Evolutionary conservation across 805 yeast species (phyloP), one percentile per base, ranked within the genome.

Genomic region (Pichia kluyveri): DNA sequence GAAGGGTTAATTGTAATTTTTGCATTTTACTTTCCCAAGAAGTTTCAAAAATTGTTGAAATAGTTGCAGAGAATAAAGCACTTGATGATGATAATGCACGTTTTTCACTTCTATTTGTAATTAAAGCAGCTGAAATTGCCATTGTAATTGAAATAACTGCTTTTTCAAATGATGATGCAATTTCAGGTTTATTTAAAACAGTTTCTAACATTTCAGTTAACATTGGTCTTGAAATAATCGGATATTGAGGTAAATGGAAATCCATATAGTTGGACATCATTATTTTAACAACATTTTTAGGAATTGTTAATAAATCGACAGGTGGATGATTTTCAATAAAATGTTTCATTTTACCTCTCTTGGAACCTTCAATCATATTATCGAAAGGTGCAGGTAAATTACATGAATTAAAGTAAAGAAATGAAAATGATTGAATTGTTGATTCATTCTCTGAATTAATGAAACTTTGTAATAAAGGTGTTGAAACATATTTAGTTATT

Each of bases 121-220:
- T 28, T 27, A 49, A 43, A 5, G 54, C 54, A 9, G 54, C 54
- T 8, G 54, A 51, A 5, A 51, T 51, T 8, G 54, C 54, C 40
- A 51, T 18, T 9, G 44, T 50, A 5, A 51, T 42, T 9, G 54
- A 50, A 3, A 47, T 30, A 34, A 50, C 44, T 2, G 54, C 51
- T 28, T 41, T 43, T 10, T 51, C 54, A 40, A 41, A 44, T 2
- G 45, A 30, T 11, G 42, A 6, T 8, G 45, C 40, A 3, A 5
- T 11, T 10, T 43, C 44, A 2, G 40, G 51, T 3, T 42, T 31
- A 28, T 50, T 41, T 15, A 40, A 44, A 10, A 51, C 44, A 26
- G 23, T 47, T 12, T 19, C n/a, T 4, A 37, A 11, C 8, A 40
- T 36, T 4, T 42, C 38, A 4, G 12, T 44, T 14, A 47, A 36